Evolutionary conservation across 805 yeast species (phyloP).

Genomic region (Cyberlindnera japonica): DNA sequence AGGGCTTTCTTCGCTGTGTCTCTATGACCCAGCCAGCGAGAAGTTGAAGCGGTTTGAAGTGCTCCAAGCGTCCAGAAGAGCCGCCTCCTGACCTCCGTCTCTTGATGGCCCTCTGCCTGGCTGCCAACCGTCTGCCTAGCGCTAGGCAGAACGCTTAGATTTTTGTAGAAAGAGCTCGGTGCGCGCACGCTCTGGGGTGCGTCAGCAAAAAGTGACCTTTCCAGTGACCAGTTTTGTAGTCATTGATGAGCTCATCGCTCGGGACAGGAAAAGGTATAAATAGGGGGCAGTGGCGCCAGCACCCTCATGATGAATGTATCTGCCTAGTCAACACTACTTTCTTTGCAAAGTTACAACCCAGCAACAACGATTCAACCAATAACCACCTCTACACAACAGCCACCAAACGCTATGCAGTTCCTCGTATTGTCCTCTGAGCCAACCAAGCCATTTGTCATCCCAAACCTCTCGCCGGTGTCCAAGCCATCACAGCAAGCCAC

Average conservation of each 20-base stretch:
- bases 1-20: too few relatives aligned
- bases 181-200: conserved; percentile 17
- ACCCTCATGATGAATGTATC: neutral
- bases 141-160: conserved; percentile 2
- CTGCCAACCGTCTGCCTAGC: neutral
- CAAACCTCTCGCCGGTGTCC: conserved; percentile 53
- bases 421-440: conserved; percentile 53
- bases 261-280: neutral
- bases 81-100: too few relatives aligned
- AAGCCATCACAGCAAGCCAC: conserved; percentile 10
- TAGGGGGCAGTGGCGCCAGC: neutral
- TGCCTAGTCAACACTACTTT: neutral
- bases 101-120: neutral
- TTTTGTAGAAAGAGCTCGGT: neutral
- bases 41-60: too few relatives aligned
- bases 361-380: neutral
- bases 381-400: conserved; percentile 1
- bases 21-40: too few relatives aligned
- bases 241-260: conserved; percentile 1
- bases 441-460: conserved; percentile 62
- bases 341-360: neutral
- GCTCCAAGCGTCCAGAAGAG: too few relatives aligned
- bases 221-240: conserved; percentile 1
- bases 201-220: neutral
- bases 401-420: conserved; percentile 34